Percentiles rank a stretch among this genome's conserved stretches.
Conservation (phyloP, 352 stramenopile genomes). For the Phytopythium aichiense region DNA sequence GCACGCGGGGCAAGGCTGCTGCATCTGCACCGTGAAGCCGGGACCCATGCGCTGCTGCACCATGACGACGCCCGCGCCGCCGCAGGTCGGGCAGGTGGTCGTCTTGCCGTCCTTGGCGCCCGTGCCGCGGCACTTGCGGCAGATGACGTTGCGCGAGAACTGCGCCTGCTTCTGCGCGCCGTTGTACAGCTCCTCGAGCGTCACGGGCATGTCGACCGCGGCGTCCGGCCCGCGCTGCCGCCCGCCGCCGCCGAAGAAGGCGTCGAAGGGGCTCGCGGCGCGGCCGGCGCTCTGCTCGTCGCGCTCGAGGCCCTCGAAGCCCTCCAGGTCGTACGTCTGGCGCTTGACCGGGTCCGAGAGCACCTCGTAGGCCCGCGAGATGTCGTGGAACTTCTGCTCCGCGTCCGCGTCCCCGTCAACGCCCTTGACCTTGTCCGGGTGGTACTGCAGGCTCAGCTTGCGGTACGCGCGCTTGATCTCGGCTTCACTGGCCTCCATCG, state of each 20-base stretch:
- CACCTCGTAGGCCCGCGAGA: constrained; percentile 89
- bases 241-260: constrained; percentile 74
- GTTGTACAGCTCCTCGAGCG: constrained; percentile 86
- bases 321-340: constrained; percentile 91
- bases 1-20: constrained; percentile 79
- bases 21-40: constrained; percentile 90
- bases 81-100: constrained; percentile 67
- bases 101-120: constrained; percentile 84
- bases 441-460: constrained; percentile 95
- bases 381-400: constrained; percentile 87
- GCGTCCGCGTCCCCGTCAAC: constrained; percentile 79
- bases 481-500: constrained; percentile 77
- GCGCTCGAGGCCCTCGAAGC: constrained; percentile 81
- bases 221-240: constrained; percentile 74
- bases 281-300: constrained; percentile 53
- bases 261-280: constrained; percentile 64
- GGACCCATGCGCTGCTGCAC: constrained; percentile 82
- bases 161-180: constrained; percentile 67
- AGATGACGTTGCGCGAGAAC: constrained; percentile 76
- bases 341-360: constrained; percentile 88
- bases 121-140: constrained; percentile 78
- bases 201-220: constrained; percentile 69
- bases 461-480: constrained; percentile 96
- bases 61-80: constrained; percentile 64
- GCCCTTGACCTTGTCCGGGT: constrained; percentile 79